phyloP scores from a whole-genome alignment of 2,329 filamentous ascomycete species.

The Coniochaeta prunicola region DNA sequence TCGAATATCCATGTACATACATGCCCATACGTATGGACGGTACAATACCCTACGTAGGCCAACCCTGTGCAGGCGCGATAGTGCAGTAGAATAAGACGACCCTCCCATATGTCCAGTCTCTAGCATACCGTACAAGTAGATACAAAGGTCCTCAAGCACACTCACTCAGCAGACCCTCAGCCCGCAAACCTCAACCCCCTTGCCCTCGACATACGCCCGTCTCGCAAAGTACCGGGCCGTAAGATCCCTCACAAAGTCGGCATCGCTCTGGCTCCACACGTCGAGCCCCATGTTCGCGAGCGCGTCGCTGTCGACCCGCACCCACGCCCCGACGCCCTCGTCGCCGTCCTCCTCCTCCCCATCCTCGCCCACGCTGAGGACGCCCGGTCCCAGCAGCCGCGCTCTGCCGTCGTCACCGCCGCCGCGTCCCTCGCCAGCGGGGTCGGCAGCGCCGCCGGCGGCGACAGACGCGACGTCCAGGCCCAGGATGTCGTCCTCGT shows the following conservation, averaged over 20 bases:
- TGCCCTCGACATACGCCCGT: slow-evolving; percentile 55
- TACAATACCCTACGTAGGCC: background rate
- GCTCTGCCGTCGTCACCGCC: slow-evolving; percentile 16
- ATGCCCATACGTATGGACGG: background rate
- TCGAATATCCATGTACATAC: background rate
- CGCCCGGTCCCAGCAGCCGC: slow-evolving; percentile 5
- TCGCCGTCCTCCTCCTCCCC: slow-evolving; percentile 25
- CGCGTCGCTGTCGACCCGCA: slow-evolving; percentile 57
- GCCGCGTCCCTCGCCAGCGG: slow-evolving; percentile 8
- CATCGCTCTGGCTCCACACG: slow-evolving; percentile 65
- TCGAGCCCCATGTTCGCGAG: slow-evolving; percentile 69
- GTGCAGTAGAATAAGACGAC: background rate
- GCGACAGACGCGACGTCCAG: slow-evolving; percentile 17
- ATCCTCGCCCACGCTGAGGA: slow-evolving; percentile 6
- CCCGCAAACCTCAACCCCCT: slow-evolving; percentile 68
- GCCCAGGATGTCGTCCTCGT: slow-evolving; percentile 30
- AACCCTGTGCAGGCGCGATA: background rate
- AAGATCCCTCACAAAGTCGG: slow-evolving; percentile 59
- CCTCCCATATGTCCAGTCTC: background rate
- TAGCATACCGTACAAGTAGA: background rate
- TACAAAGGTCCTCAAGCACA: background rate
- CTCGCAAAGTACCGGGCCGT: slow-evolving; percentile 59
- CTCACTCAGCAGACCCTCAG: slow-evolving; percentile 54
- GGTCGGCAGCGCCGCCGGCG: slow-evolving; percentile 5
- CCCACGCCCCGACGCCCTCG: slow-evolving; percentile 22